Evolutionary conservation across 2,329 filamentous ascomycete species (phyloP), one percentile per base, ranked within the genome.

Genomic region (Graphium sp.): DNA sequence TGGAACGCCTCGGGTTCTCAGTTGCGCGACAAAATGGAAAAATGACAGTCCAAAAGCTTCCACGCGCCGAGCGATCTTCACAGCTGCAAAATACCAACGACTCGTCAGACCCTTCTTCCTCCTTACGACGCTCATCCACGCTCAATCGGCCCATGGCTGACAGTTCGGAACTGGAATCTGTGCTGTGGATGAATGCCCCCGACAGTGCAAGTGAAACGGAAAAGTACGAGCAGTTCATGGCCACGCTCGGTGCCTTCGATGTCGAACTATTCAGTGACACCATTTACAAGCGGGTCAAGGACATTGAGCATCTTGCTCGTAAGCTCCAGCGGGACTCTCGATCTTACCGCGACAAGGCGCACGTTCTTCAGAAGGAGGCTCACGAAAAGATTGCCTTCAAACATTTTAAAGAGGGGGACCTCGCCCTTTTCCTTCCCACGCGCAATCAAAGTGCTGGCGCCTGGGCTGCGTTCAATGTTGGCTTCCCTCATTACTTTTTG

Each of bases 401-500:
- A 35, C 76, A 87, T 28, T 98, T 98, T 59, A 95, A 94, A 46
- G 85, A 94, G 50, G 87, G 89, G 6, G 89, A 98, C 45, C 63
- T 98, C 10, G 89, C 87, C 9, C 53, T 98, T 3, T 98, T 98
- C 56, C 56, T 98, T 22, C 89, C 89, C 0, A 98, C 89, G 0
- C 68, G 87, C 20, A 95, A 94, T 46, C 85, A 95, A 52, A 81
- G 80, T 21, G 89, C 84, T 5, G 79, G 87, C 11, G 87, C 89
- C 1, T 98, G 89, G 89, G 89, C 89, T 5, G 89, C 89, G 1
- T 98, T 98, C 64, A 98, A 98, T 43, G 81, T 98, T 18, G 87
- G 85, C 2, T 92, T 87, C 34, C 89, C 89, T 7, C 89, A 98
- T 49, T 95, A 89, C 55, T 98, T 98, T 56, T 63, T 98, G 3